Percentiles rank a stretch among this genome's conserved stretches.
Conservation (phyloP, 495 filamentous ascomycete genomes). For the Penicillium turbatum region DNA sequence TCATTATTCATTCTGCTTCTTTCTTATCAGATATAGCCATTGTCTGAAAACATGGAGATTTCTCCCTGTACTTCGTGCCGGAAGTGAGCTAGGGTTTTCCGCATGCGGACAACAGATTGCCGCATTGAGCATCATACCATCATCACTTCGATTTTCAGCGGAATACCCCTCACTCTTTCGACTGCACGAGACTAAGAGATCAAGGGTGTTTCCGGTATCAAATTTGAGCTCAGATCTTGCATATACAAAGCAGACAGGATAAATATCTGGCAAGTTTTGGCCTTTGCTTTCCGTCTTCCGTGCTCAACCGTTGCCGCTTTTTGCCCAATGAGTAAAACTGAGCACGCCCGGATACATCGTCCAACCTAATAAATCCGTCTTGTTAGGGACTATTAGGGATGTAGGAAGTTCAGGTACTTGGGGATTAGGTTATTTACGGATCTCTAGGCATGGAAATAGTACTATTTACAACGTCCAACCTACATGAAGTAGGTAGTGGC, state of each 20-base stretch:
- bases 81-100: conserved; percentile 18
- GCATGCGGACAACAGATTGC: conserved; percentile 29
- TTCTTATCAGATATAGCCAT: conserved; percentile 7
- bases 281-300: too few relatives aligned
- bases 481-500: too few relatives aligned
- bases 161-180: conserved; percentile 2
- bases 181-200: not conserved
- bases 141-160: conserved; percentile 19
- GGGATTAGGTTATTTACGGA: too few relatives aligned
- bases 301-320: too few relatives aligned
- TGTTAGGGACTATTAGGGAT: too few relatives aligned
- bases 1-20: conserved; percentile 3
- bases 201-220: not conserved
- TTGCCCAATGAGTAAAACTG: too few relatives aligned
- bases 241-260: not conserved
- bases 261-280: too few relatives aligned
- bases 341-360: too few relatives aligned
- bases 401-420: too few relatives aligned
- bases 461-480: too few relatives aligned
- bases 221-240: not conserved
- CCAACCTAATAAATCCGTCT: too few relatives aligned
- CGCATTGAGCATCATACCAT: conserved; percentile 29
- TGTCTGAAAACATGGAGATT: conserved; percentile 10
- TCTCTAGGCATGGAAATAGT: too few relatives aligned
- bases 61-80: conserved; percentile 13